Evolutionary conservation across 179 eudicot species (phyloP).

Genomic region (Pouteria campechiana): DNA sequence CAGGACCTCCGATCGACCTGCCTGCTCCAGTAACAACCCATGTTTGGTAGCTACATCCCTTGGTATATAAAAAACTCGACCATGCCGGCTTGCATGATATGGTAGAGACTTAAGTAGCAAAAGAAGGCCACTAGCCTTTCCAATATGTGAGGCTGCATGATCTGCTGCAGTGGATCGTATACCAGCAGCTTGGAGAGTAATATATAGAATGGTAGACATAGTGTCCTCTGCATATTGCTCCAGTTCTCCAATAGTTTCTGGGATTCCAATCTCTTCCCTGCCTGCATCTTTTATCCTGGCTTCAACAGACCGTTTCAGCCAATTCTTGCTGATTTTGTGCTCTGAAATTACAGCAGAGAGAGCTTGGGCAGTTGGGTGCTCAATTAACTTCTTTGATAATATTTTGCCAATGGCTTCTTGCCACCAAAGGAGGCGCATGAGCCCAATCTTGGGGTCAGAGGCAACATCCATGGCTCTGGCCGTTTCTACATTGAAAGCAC

Average conservation of each 20-base stretch:
- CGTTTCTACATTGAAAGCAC: constrained; percentile 92
- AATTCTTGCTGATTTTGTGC: constrained; percentile 55
- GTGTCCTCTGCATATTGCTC: constrained; percentile 86
- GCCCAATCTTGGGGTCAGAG: constrained; percentile 89
- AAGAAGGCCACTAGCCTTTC: constrained; percentile 78
- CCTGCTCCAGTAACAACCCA: constrained; percentile 38
- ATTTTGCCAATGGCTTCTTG: constrained; percentile 85
- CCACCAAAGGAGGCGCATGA: constrained; percentile 98
- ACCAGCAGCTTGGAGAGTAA: constrained; percentile 76
- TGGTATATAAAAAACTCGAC: constrained; percentile 70
- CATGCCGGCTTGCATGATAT: constrained; percentile 55
- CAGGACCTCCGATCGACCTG: constrained; percentile 31
- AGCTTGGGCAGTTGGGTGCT: constrained; percentile 86
- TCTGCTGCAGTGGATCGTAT: constrained; percentile 68
- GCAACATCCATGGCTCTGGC: constrained; percentile 95
- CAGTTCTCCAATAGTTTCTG: constrained; percentile 48
- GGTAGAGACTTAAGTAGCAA: constrained; percentile 75
- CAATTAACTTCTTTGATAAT: constrained; percentile 54
- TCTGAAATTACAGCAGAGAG: constrained; percentile 56
- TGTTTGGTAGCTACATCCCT: constrained; percentile 60
- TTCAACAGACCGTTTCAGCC: constrained; percentile 84
- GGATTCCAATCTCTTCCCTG: constrained; percentile 48
- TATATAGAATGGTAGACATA: constrained; percentile 64
- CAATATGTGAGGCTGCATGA: constrained; percentile 91
- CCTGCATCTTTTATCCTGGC: constrained; percentile 87